A percentile compares a stretch with the other conserved stretches of the same genome.
Conservation (phyloP, 148 eudicot species). For the Beta vulgaris region DNA sequence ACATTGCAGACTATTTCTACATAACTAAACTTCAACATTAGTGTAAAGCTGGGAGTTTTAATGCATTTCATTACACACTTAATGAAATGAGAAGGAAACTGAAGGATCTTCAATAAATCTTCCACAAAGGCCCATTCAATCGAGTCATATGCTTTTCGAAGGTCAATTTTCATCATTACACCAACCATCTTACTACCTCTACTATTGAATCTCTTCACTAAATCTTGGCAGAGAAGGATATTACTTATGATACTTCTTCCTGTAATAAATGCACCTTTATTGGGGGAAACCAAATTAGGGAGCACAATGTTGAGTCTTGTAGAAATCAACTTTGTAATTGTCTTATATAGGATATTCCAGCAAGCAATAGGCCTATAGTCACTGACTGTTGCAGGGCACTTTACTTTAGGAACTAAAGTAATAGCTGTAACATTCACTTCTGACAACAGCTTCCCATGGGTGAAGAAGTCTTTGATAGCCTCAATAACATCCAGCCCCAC, state of each 20-base stretch:
- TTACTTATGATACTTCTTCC: too few relatives aligned
- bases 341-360: neutral
- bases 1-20: too few relatives aligned
- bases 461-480: neutral
- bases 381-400: neutral
- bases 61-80: too few relatives aligned
- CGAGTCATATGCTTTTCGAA: neutral
- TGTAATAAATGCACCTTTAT: neutral
- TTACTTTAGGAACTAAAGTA: neutral
- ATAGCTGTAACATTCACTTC: neutral
- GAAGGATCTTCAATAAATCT: too few relatives aligned
- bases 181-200: too few relatives aligned
- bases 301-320: neutral
- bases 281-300: too few relatives aligned
- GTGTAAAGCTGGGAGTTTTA: too few relatives aligned
- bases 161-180: too few relatives aligned
- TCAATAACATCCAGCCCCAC: neutral
- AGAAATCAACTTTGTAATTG: neutral
- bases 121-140: neutral
- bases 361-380: neutral
- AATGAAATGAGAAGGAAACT: neutral
- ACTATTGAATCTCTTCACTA: too few relatives aligned
- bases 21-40: too few relatives aligned
- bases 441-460: neutral
- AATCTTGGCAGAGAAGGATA: too few relatives aligned